Evolutionary conservation across 2,329 filamentous ascomycete species (phyloP), one percentile per base, ranked within the genome.

Genomic region (Coleophoma cylindrospora): DNA sequence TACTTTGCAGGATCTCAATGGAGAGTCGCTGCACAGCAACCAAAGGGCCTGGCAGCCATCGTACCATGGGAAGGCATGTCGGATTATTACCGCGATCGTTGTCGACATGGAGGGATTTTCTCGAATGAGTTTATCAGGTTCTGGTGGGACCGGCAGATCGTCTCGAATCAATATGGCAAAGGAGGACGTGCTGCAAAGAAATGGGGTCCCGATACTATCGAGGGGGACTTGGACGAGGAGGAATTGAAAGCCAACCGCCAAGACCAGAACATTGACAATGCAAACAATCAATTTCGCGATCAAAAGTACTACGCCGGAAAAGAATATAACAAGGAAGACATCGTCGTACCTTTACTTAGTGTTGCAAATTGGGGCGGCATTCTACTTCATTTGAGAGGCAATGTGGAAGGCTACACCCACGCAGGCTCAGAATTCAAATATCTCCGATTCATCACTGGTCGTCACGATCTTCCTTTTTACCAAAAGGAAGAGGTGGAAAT

Each of bases 361-460:
- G 84, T 87, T 0, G 84, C 75, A 0, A 87, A 87, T 62, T 86
- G 83, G 83, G 84, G 83, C 8, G 83, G 83, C 2, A 87, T 87
- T 43, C 65, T 83, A 5, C 72, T 88, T 1, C 84, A 87, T 55
- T 72, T 87, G 3, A 73, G 84, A 4, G 84, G 84, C 3, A 88
- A 87, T 53, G 72, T 87, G 12, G 74, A 84, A 58, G 84, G 84
- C 0, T 88, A 76, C 49, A 67, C 69, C 2, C 72, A 81, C 37
- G 83, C 84, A 0, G 80, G 82, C 1, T 86, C 83, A 0, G 70
- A 80, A 50, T 69, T 81, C 54, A 88, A 87, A 64, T 88, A 83
- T 55, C 71, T 88, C 1, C 76, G 83, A 6, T 79, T 86, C 61
- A 83, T 87, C 61, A 82, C 79, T 0, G 84, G 84, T 2, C 74